These are phyloP conservation scores for Lotmaria passim DNA, from an alignment of 208 protist species.

Conservation along the genomic window DNA sequence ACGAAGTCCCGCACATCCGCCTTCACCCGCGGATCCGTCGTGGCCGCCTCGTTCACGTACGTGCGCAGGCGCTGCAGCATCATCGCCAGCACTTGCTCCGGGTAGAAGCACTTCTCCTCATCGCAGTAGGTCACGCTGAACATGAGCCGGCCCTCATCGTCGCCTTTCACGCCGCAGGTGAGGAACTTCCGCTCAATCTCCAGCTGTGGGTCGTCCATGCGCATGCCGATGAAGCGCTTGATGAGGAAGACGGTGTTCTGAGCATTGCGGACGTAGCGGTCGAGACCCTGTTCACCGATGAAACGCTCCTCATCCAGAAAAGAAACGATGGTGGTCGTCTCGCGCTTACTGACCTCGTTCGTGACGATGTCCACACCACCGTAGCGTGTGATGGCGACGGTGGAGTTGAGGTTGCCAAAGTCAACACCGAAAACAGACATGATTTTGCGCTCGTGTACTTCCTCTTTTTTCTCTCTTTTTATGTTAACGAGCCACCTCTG, in stretches of 20 bases:
- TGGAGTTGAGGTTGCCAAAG: constrained; percentile 91
- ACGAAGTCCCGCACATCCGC: constrained; percentile 83
- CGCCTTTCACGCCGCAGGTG: constrained; percentile 69
- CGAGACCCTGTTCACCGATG: constrained; percentile 88
- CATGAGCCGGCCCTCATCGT: constrained; percentile 73
- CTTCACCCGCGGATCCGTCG: constrained; percentile 58
- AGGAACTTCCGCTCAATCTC: constrained; percentile 64
- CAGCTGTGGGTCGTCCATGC: constrained; percentile 72
- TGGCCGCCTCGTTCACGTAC: constrained; percentile 81
- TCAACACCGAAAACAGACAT: constrained; percentile 95
- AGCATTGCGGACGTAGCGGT: constrained; percentile 84
- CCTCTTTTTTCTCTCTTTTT: constrained; percentile 4
- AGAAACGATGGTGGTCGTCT: constrained; percentile 91
- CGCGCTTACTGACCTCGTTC: constrained; percentile 90
- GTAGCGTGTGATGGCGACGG: constrained; percentile 84
- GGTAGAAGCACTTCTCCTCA: constrained; percentile 79
- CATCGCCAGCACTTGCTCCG: constrained; percentile 94
- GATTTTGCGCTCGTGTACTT: neutral
- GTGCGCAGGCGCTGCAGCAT: constrained; percentile 78
- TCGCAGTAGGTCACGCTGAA: constrained; percentile 85
- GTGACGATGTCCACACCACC: constrained; percentile 92
- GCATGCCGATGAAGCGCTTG: constrained; percentile 90
- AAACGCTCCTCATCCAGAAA: constrained; percentile 87
- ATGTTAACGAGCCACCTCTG: constrained; percentile 17
- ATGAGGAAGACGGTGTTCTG: constrained; percentile 87